Percentiles rank a stretch among this genome's conserved stretches.
Conservation (phyloP, 1,139 yeast genomes). For the Zygoascus sp. region DNA sequence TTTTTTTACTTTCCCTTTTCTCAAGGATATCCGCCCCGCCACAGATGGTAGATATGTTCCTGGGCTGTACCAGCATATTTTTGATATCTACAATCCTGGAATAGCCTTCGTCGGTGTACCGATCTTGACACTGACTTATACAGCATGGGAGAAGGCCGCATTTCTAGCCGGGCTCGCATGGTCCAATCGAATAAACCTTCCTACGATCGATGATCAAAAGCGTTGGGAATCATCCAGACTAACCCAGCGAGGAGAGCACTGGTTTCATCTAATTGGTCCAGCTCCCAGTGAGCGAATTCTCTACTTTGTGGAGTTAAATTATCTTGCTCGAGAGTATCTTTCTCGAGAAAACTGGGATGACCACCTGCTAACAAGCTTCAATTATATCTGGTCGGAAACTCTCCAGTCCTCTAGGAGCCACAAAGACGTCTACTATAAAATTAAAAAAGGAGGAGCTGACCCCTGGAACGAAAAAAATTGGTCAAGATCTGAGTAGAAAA, state of each 20-base stretch:
- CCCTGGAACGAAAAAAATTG: constrained; percentile 3
- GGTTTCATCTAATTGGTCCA: background rate
- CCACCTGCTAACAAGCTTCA: background rate
- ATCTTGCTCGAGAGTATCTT: constrained; percentile 8
- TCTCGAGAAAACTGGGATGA: constrained; percentile 7
- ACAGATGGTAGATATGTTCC: background rate
- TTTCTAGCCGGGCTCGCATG: background rate
- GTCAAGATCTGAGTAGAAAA: background rate
- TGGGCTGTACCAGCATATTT: background rate
- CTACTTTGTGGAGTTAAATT: constrained; percentile 8
- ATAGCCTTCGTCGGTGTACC: background rate
- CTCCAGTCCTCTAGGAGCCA: background rate
- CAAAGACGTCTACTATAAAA: constrained; percentile 4
- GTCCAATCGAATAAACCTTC: background rate
- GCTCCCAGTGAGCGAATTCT: constrained; percentile 2
- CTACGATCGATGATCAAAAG: background rate
- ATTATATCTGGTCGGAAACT: constrained; percentile 1
- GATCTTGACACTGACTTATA: background rate
- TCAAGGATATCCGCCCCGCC: background rate
- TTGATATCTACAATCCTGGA: background rate
- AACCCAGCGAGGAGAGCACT: background rate
- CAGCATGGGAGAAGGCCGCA: background rate
- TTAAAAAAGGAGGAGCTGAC: background rate
- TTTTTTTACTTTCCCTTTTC: background rate
- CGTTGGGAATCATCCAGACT: background rate